A percentile compares a stretch with the other conserved stretches of the same genome.
Evolutionary conservation across 371 early-diverging fungal genomes (phyloP).

Genomic region (Funneliformis caledonium): DNA sequence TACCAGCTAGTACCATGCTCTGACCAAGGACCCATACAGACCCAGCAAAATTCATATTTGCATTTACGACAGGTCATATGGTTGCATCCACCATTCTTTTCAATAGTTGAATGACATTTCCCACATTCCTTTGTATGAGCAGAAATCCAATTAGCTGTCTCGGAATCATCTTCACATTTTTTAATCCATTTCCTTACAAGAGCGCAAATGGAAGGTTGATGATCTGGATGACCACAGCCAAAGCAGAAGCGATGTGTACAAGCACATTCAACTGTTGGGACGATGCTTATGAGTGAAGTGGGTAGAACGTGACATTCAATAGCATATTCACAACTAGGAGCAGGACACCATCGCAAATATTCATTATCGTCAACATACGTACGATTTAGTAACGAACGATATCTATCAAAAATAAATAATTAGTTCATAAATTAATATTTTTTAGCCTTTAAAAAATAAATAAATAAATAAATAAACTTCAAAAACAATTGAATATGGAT

Average conservation of each 20-base stretch:
- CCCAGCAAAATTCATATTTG: constrained; percentile 89
- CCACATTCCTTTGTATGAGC: constrained; percentile 97
- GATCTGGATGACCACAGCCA: constrained; percentile 89
- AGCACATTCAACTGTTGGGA: constrained; percentile 87
- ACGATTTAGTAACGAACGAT: constrained; percentile 77
- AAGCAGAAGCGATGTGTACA: constrained; percentile 91
- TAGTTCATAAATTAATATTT: neutral
- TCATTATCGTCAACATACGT: constrained; percentile 90
- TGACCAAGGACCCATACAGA: constrained; percentile 88
- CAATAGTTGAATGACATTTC: constrained; percentile 92
- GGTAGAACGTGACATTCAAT: constrained; percentile 84
- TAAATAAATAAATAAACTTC: constrained; percentile 4
- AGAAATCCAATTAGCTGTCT: constrained; percentile 96
- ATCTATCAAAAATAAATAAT: constrained; percentile 53
- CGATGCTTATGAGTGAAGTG: constrained; percentile 69
- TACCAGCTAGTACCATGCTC: constrained; percentile 95
- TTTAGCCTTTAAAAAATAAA: neutral
- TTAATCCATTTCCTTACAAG: constrained; percentile 90
- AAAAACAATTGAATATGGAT: neutral
- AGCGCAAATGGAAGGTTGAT: constrained; percentile 90
- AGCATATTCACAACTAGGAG: constrained; percentile 93
- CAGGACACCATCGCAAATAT: constrained; percentile 92
- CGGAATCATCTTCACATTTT: constrained; percentile 97
- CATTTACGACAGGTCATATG: constrained; percentile 94
- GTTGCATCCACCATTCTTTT: constrained; percentile 97